These are phyloP conservation scores for Geum urbanum DNA, from an alignment of 306 rosid genomes.

Conservation along the genomic window DNA sequence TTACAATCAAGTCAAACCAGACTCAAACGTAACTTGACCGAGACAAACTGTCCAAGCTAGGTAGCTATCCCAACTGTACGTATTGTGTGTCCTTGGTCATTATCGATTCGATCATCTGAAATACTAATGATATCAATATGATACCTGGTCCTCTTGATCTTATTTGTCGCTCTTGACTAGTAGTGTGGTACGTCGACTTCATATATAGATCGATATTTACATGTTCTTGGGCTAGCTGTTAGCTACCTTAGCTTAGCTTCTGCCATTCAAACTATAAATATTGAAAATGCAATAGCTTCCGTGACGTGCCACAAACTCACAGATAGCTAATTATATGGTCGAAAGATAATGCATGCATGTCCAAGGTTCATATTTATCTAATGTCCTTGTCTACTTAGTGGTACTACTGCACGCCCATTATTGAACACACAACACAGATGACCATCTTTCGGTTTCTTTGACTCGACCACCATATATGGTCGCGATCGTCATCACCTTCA, in stretches of 20 bases:
- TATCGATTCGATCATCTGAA: too few relatives aligned
- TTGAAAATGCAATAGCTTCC: constrained; percentile 2
- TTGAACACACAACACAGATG: neutral
- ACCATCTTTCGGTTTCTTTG: neutral
- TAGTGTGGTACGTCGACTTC: neutral
- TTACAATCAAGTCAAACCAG: too few relatives aligned
- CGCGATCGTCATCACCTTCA: neutral
- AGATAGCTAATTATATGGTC: neutral
- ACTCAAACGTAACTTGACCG: too few relatives aligned
- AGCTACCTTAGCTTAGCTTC: neutral
- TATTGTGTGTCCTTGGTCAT: too few relatives aligned
- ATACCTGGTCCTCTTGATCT: too few relatives aligned
- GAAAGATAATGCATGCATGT: neutral
- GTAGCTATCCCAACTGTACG: too few relatives aligned
- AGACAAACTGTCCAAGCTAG: too few relatives aligned
- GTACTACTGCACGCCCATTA: constrained; percentile 2
- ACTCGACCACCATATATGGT: neutral
- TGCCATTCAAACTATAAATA: neutral
- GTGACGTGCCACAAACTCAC: neutral
- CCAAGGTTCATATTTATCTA: neutral
- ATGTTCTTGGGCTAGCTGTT: neutral
- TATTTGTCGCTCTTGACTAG: too few relatives aligned
- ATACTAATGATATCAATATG: too few relatives aligned
- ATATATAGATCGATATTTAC: neutral
- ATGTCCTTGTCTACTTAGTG: constrained; percentile 6